phyloP scores from a whole-genome alignment of 1,139 yeast genomes.

The Yamadazyma oceani region DNA sequence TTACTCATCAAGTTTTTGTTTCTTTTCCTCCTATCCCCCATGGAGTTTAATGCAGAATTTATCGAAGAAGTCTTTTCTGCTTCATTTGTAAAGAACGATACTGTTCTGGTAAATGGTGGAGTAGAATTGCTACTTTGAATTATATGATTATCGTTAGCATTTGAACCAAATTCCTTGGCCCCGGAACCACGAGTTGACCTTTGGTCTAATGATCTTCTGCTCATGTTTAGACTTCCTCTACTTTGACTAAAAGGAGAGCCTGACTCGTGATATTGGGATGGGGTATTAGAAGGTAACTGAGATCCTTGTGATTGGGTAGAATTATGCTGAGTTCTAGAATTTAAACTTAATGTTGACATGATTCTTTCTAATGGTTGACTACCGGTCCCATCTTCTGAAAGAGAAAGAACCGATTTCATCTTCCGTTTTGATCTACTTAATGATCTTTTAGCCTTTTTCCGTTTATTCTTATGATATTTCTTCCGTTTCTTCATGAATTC shows the following conservation, averaged over 20 bases:
- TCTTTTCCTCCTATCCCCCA: slow-evolving; percentile 19
- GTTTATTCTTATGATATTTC: slow-evolving; percentile 34
- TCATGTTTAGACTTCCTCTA: slow-evolving; percentile 16
- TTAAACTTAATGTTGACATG: slow-evolving; percentile 38
- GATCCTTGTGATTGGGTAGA: not conserved
- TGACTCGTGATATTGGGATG: not conserved
- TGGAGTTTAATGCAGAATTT: slow-evolving; percentile 12
- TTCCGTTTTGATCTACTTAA: slow-evolving; percentile 51
- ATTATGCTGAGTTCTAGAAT: slow-evolving; percentile 22
- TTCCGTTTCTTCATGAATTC: slow-evolving; percentile 47
- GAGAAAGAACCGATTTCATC: slow-evolving; percentile 44
- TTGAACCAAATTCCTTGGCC: slow-evolving; percentile 7
- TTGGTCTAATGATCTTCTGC: slow-evolving; percentile 14
- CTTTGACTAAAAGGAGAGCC: slow-evolving; percentile 10
- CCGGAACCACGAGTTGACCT: slow-evolving; percentile 1
- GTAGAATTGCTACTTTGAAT: slow-evolving; percentile 9
- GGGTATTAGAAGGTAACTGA: not conserved
- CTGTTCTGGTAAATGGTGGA: slow-evolving; percentile 28
- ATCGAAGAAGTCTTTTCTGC: slow-evolving; percentile 18
- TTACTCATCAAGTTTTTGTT: slow-evolving; percentile 32
- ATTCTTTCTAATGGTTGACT: slow-evolving; percentile 44
- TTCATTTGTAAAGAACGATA: slow-evolving; percentile 37
- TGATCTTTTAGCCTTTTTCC: slow-evolving; percentile 42
- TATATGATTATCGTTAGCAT: slow-evolving; percentile 5
- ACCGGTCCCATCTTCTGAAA: slow-evolving; percentile 21